A percentile compares a stretch with the other conserved stretches of the same genome.
Evolutionary conservation across 192 early-diverging fungal species (phyloP).

Genomic region (Backusella circina): DNA sequence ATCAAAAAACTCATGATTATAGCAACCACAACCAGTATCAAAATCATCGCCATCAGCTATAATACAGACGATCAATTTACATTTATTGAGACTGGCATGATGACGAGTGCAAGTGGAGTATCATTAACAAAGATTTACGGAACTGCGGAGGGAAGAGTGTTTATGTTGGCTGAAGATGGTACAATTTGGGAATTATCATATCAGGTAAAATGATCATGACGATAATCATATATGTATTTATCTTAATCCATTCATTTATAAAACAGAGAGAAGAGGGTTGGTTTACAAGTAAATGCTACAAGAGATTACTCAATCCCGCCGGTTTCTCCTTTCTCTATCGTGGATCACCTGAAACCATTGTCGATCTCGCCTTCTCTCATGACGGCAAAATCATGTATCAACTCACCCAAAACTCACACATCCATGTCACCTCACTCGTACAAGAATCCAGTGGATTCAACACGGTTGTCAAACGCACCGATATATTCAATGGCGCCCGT

Average conservation of each 20-base stretch:
- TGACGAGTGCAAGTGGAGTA: constrained; percentile 68
- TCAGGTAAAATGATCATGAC: constrained; percentile 36
- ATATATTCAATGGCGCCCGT: constrained; percentile 24
- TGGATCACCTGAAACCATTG: constrained; percentile 42
- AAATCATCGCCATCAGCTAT: constrained; percentile 70
- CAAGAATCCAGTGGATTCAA: constrained; percentile 51
- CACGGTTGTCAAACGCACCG: constrained; percentile 18
- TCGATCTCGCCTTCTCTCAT: constrained; percentile 66
- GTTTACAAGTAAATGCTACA: constrained; percentile 76
- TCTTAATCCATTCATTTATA: background rate
- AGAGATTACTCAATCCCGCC: constrained; percentile 32
- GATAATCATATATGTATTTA: too few species aligned
- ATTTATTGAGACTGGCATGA: constrained; percentile 80
- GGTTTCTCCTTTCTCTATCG: background rate
- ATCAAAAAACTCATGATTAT: constrained; percentile 84
- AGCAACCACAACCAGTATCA: constrained; percentile 82
- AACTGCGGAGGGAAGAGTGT: constrained; percentile 77
- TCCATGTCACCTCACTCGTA: constrained; percentile 68
- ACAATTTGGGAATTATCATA: constrained; percentile 86
- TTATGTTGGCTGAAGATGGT: constrained; percentile 86
- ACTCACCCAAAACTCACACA: constrained; percentile 59
- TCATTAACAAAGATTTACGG: constrained; percentile 78
- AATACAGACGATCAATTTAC: constrained; percentile 37
- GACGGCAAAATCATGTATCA: constrained; percentile 74
- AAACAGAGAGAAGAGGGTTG: constrained; percentile 81